Evolutionary conservation across 257 asterid genomes (phyloP).

Genomic region (Solanum tarapatanum): DNA sequence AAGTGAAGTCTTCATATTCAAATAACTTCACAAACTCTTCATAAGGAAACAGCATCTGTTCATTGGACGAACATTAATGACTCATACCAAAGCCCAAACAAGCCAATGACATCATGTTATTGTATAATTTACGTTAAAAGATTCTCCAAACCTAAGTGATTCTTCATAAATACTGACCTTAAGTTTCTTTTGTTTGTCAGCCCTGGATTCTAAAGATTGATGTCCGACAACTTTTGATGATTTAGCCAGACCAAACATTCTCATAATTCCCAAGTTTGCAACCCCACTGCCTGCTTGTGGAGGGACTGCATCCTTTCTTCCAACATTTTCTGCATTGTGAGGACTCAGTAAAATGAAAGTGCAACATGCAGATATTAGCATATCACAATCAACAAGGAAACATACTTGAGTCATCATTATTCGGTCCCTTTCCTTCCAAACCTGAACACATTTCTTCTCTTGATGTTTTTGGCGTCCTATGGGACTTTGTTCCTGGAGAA

Average conservation of each 20-base stretch:
- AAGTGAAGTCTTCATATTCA: slow-evolving; percentile 40
- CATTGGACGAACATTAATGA: slow-evolving; percentile 2
- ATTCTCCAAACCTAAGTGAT: background rate
- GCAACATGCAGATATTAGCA: slow-evolving; percentile 1
- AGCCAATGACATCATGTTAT: background rate
- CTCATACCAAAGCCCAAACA: background rate
- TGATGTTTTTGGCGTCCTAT: slow-evolving; percentile 29
- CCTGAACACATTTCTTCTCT: slow-evolving; percentile 38
- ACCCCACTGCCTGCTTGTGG: slow-evolving; percentile 32
- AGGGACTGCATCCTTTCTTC: slow-evolving; percentile 26
- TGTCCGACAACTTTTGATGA: slow-evolving; percentile 31
- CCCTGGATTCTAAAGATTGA: slow-evolving; percentile 24
- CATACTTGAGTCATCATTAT: slow-evolving; percentile 38
- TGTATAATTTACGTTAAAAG: background rate
- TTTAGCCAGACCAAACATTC: slow-evolving; percentile 43
- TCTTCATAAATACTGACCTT: slow-evolving; percentile 35
- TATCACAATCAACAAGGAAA: slow-evolving; percentile 1
- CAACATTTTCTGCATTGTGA: slow-evolving; percentile 36
- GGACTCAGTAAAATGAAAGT: slow-evolving; percentile 11
- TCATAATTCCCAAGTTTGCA: slow-evolving; percentile 31
- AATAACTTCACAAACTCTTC: slow-evolving; percentile 76
- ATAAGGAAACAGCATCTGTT: slow-evolving; percentile 79
- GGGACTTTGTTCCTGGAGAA: slow-evolving; percentile 28
- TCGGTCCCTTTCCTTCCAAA: slow-evolving; percentile 17
- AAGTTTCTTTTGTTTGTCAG: slow-evolving; percentile 32